Evolutionary conservation across 1,139 yeast genomes (phyloP), one percentile per base, ranked within the genome.

Genomic region (Hemisphaericaspora xylofermentans): DNA sequence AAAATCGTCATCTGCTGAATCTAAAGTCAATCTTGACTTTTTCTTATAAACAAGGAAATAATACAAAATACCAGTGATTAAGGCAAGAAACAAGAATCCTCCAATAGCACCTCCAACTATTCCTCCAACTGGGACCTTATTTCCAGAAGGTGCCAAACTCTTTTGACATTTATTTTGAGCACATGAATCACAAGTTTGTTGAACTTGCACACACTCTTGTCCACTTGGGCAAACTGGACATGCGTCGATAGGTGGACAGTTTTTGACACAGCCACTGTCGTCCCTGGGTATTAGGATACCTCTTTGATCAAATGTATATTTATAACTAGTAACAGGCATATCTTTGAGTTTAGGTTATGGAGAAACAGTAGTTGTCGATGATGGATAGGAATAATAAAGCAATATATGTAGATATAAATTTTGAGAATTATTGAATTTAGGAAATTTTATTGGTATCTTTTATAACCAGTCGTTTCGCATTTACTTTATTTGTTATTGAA

Each of bases 91-190:
- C 3, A 66, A 70, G 3, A 72, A 61, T 7, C 78, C 79, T 9
- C 83, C 86, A 2, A 77, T 69, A 2, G 79, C 80, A 21, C 87
- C 87, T 5, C 87, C 89, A 0, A 80, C 80, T 2, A 82, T 75
- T 2, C 80, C 86, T 15, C 88, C 87, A 10, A 65, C 52, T 3
- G 66, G 63, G 7, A 60, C 50, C 12, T 45, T 21, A 21, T 9
- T 21, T 24, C 10, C 10, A 8, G 27, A n/a, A n/a, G 12, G 27
- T 24, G 27, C 4, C 10, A 9, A 6, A 4, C 5, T 9, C 4
- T 24, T n/a, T 12, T 24, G 12, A 24, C 27, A 24, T 24, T 24
- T 24, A 24, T 6, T 8, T 9, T 9, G 12, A 6, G 27, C 27
- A 59, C 91, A 84, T 48, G 70, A 71, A n/a, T 75, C 27, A 24